Conservation (phyloP, 371 early-diverging fungal species). For the Apophysomyces ossiformis region DNA sequence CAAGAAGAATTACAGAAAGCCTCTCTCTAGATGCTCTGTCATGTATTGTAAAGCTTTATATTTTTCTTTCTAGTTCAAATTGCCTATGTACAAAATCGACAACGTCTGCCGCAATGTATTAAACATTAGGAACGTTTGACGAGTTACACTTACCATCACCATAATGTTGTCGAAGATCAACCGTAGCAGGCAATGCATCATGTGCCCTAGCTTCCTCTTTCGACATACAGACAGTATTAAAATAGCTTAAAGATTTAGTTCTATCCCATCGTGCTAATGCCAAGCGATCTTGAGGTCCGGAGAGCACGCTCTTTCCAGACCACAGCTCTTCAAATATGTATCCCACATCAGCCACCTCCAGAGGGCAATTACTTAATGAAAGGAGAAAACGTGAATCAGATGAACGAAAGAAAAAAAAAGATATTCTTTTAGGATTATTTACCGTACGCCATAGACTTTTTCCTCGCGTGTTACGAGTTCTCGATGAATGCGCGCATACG, state of each 20-base stretch:
- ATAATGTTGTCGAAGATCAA: conserved; percentile 34
- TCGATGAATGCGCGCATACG: conserved; percentile 74
- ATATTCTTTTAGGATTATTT: conserved; percentile 15
- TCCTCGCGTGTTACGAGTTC: conserved; percentile 75
- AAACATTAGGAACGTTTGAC: neutral
- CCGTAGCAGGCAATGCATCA: conserved; percentile 37
- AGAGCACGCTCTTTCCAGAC: conserved; percentile 74
- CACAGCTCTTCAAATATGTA: conserved; percentile 89
- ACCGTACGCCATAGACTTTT: conserved; percentile 47
- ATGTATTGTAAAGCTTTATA: conserved; percentile 5
- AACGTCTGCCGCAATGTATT: conserved; percentile 6
- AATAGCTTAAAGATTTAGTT: conserved; percentile 60
- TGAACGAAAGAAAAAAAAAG: neutral
- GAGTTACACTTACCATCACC: conserved; percentile 24
- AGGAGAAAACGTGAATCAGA: no score
- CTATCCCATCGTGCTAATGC: conserved; percentile 78
- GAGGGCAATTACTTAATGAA: conserved; percentile 18
- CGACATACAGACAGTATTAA: conserved; percentile 82
- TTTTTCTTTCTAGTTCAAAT: conserved; percentile 10
- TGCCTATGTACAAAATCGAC: conserved; percentile 16
- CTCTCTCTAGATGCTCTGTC: conserved; percentile 39
- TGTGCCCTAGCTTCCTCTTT: conserved; percentile 69
- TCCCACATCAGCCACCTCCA: conserved; percentile 72
- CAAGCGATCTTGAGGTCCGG: conserved; percentile 73
- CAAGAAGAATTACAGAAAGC: conserved; percentile 59